Percentiles rank a stretch among this genome's conserved stretches.
Evolutionary conservation across 768 basidiomycete genomes (phyloP).

Genomic region (Mycena pura): DNA sequence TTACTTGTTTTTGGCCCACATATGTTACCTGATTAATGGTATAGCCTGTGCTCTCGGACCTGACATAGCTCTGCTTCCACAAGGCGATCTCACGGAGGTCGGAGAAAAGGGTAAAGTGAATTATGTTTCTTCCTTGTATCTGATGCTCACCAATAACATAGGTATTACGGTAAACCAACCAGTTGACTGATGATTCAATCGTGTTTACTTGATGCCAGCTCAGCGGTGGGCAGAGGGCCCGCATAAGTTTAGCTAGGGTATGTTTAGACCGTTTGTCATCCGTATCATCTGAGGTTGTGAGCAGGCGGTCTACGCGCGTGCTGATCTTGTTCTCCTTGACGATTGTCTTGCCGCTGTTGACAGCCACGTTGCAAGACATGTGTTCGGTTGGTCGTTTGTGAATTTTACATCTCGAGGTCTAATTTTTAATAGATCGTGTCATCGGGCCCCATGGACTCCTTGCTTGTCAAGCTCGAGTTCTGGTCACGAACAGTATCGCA

Average conservation of each 20-base stretch:
- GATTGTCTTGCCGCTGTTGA: constrained; percentile 90
- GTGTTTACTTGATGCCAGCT: constrained; percentile 46
- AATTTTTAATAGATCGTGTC: constrained; percentile 65
- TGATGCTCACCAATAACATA: constrained; percentile 20
- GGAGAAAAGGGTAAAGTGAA: constrained; percentile 73
- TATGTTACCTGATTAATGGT: not conserved
- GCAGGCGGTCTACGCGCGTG: constrained; percentile 84
- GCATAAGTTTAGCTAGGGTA: constrained; percentile 77
- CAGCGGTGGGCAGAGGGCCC: constrained; percentile 86
- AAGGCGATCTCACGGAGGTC: constrained; percentile 87
- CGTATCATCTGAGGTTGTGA: not conserved
- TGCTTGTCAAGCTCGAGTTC: constrained; percentile 79
- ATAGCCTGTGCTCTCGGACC: constrained; percentile 84
- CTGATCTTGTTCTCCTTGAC: constrained; percentile 87
- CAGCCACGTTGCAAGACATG: constrained; percentile 86
- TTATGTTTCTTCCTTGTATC: not conserved
- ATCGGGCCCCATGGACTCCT: constrained; percentile 87
- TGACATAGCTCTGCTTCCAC: constrained; percentile 78
- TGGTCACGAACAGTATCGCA: constrained; percentile 90
- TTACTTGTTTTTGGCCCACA: not conserved
- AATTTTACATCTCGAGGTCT: not conserved
- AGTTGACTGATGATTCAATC: not conserved
- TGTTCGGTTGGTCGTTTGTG: constrained; percentile 63
- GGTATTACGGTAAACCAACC: constrained; percentile 62
- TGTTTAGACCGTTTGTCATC: not conserved